Base-by-base conservation (phyloP, 805 yeast species). In the Yarrowia sp. region DNA sequence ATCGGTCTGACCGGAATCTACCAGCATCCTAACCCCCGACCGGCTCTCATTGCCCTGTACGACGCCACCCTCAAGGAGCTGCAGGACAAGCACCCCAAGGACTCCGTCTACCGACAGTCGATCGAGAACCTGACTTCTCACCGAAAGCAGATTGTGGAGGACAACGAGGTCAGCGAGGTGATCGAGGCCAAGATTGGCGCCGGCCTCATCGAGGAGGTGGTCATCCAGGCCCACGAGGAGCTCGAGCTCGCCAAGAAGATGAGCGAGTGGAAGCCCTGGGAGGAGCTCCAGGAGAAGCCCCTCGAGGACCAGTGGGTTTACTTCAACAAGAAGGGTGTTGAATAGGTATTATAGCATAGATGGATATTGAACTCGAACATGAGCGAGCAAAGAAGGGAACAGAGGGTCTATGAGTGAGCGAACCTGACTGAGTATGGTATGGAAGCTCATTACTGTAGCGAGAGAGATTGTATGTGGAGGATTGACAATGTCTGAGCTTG, bases 1-100 rank as follows among this genome's bases (percentile, higher is more conserved):
- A 91, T 96, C 20, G 97, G 97, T 71, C 73, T 91, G 70, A 85
- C 97, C 3, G 96, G 95, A 2, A 77, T 91, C 70, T 82, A 79
- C 74, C 90, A 88, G 76, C 95, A 90, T 77, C 96, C 96, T 63
- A 84, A 88, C 75, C 96, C 97, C 66, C 85, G 91, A 76, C 93
- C 94, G 2, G 90, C 92, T 2, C 81, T 91, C 73, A 80, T 86
- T 68, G 84, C 89, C 43, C 80, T 91, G 53, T 91, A 91, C 80
- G 85, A 84, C 71, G 85, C 88, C 68, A 91, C 97, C 1, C 80
- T 91, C 73, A 77, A 79, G 47, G 82, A 84, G 55, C 80, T 91
- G 73, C 79, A 83, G 46, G 82, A 80, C 46, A 84, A 86, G 73
- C 87, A 87, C 76, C 97, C 97, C 44, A 79, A 83, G 65, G 84